A percentile compares a stretch with the other conserved stretches of the same genome.
phyloP scores from a whole-genome alignment of 306 rosid species.

The Herpetospermum pedunculosum region DNA sequence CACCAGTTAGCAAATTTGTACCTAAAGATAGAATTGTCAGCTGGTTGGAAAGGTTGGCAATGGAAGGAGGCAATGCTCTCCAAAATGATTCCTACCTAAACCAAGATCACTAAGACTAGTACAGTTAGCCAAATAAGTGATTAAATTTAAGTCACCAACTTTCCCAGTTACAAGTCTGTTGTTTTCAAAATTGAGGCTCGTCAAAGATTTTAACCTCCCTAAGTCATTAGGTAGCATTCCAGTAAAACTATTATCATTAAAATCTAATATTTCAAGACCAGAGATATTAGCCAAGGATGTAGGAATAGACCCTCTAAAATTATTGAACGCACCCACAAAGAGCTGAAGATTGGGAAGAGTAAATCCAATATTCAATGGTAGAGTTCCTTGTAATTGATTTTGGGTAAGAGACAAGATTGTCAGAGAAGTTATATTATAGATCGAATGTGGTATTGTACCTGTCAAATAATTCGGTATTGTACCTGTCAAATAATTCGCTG shows the following conservation, averaged over 20 bases:
- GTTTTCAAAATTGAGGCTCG: too few relatives aligned
- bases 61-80: conserved; percentile 15
- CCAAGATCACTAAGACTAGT: conserved; percentile 2
- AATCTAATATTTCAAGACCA: too few relatives aligned
- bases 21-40: not conserved
- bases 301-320: too few relatives aligned
- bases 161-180: too few relatives aligned
- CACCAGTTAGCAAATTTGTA: conserved; percentile 8
- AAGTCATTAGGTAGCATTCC: too few relatives aligned
- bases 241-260: too few relatives aligned
- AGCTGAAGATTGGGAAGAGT: not conserved
- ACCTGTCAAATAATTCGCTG: not conserved
- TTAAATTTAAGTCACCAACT: too few relatives aligned
- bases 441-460: not conserved
- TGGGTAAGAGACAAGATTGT: not conserved
- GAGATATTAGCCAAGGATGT: too few relatives aligned
- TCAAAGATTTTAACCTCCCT: too few relatives aligned
- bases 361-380: not conserved
- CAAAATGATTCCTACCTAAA: not conserved
- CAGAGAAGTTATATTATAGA: not conserved
- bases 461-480: not conserved
- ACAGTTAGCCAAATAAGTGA: too few relatives aligned
- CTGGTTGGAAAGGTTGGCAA: conserved; percentile 17
- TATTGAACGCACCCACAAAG: too few relatives aligned
- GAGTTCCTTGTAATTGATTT: not conserved